These are phyloP conservation scores for Backusella morwellensis DNA, from an alignment of 192 early-diverging fungal species.

Conservation along the genomic window DNA sequence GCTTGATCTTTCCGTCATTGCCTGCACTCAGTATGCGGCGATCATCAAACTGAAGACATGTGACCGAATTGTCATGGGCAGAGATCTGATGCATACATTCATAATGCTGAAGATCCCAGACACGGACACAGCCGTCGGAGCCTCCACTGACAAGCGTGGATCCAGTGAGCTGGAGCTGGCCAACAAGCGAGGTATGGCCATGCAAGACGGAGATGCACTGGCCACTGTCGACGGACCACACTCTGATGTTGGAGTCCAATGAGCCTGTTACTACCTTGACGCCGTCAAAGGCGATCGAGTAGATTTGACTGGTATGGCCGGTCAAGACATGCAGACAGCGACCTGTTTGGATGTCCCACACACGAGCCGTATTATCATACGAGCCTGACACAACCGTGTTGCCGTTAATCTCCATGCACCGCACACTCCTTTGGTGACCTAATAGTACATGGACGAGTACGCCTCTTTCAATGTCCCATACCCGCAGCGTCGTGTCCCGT, in stretches of 20 bases:
- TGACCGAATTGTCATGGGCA: conserved; percentile 81
- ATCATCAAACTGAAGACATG: conserved; percentile 93
- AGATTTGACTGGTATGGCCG: conserved; percentile 93
- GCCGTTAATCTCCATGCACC: conserved; percentile 85
- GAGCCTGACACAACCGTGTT: conserved; percentile 86
- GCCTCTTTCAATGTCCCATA: conserved; percentile 78
- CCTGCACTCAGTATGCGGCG: conserved; percentile 86
- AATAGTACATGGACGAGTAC: conserved; percentile 73
- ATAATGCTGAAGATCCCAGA: conserved; percentile 77
- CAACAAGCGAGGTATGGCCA: conserved; percentile 92
- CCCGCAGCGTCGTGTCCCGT: conserved; percentile 86
- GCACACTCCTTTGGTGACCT: conserved; percentile 87
- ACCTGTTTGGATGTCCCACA: conserved; percentile 86
- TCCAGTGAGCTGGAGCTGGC: conserved; percentile 82
- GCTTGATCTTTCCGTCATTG: conserved; percentile 87
- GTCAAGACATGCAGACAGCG: conserved; percentile 64
- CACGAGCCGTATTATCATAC: conserved; percentile 89
- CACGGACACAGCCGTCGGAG: conserved; percentile 85
- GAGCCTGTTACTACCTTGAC: conserved; percentile 84
- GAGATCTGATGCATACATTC: conserved; percentile 62
- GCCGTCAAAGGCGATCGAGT: conserved; percentile 87
- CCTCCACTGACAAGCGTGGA: conserved; percentile 88
- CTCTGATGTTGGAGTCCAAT: conserved; percentile 85
- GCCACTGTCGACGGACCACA: conserved; percentile 88
- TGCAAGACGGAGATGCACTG: conserved; percentile 75